These are phyloP conservation scores for Lepidium sativum DNA, from an alignment of 345 rosid genomes.

Conservation along the genomic window DNA sequence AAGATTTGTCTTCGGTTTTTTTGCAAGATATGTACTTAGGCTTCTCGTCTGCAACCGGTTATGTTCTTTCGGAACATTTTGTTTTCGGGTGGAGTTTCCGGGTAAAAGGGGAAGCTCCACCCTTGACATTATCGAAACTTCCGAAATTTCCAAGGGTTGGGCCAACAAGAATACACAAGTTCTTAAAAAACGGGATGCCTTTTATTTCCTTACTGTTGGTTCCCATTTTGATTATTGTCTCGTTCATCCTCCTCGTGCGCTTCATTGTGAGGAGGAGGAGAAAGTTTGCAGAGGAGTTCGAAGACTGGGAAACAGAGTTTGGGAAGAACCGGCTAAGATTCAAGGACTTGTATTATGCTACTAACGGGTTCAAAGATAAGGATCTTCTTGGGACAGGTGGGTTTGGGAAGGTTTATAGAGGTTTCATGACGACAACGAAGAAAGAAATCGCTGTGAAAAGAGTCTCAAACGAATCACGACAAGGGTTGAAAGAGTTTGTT, in stretches of 20 bases:
- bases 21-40: conserved; percentile 43
- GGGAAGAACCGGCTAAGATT: conserved; percentile 57
- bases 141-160: conserved; percentile 36
- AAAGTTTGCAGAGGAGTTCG: conserved; percentile 50
- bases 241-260: background rate
- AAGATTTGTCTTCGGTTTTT: conserved; percentile 34
- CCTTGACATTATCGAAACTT: conserved; percentile 33
- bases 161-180: conserved; percentile 4
- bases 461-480: too few relatives aligned
- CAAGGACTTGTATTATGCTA: conserved; percentile 56
- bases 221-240: conserved; percentile 10
- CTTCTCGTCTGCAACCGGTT: conserved; percentile 46
- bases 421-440: too few relatives aligned
- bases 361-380: conserved; percentile 51
- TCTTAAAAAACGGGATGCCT: conserved; percentile 28
- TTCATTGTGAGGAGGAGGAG: conserved; percentile 27
- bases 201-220: conserved; percentile 1
- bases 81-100: conserved; percentile 59
- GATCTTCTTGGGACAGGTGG: too few relatives aligned
- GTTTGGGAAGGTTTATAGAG: too few relatives aligned
- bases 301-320: conserved; percentile 64
- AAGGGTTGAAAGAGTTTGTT: too few relatives aligned
- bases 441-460: too few relatives aligned
- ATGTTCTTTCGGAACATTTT: conserved; percentile 28
- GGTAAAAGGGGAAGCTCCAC: conserved; percentile 34